Base-by-base conservation (phyloP, 2,329 filamentous ascomycete species). In the Endocalyx cinctus region DNA sequence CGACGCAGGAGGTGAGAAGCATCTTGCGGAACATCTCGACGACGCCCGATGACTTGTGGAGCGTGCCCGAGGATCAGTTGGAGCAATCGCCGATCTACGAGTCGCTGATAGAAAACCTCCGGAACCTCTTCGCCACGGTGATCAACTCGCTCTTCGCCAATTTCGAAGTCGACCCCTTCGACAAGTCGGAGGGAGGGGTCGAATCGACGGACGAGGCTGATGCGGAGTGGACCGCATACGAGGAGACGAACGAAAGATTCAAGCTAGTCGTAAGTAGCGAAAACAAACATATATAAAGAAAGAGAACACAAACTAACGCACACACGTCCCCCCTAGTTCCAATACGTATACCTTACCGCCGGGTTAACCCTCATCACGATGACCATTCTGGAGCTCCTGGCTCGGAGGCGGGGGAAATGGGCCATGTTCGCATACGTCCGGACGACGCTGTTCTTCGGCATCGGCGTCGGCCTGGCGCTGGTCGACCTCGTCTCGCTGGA, bases 401-500 rank as follows among this genome's bases (percentile, higher is more conserved):
- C 41, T 12, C 31, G 39, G 15, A 39, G 30, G 6, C 32, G 34
- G 29, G 29, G 35, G 13, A 17, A 29, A 2, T 45, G 43, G 45
- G 38, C 25, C 11, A 55, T 60, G 29, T 43, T 58, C 36, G 36
- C 47, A 29, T 38, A 37, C 31, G 6, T 43, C 17, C 50, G 47
- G 11, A 38, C 43, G 8, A 29, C 27, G 11, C 16, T 51, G 12
- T 52, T 48, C 37, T 34, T 42, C 16, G 18, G 48, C 18, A 23
- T 47, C 15, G 50, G 44, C 7, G 19, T 48, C 23, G 47, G 39
- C 6, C 38, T 54, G 2, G 39, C 43, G 12, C 45, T 54, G 2
- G 34, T 52, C 17, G 17, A 39, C 4, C 34, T 52, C 12, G 10
- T 52, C 13, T 38, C 35, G 4, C 20, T 41, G 6, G 34, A 47